A percentile compares a stretch with the other conserved stretches of the same genome.
These are phyloP conservation scores for Pseudocercospora eumusae DNA, from an alignment of 2,329 filamentous ascomycete genomes.

Conservation along the genomic window DNA sequence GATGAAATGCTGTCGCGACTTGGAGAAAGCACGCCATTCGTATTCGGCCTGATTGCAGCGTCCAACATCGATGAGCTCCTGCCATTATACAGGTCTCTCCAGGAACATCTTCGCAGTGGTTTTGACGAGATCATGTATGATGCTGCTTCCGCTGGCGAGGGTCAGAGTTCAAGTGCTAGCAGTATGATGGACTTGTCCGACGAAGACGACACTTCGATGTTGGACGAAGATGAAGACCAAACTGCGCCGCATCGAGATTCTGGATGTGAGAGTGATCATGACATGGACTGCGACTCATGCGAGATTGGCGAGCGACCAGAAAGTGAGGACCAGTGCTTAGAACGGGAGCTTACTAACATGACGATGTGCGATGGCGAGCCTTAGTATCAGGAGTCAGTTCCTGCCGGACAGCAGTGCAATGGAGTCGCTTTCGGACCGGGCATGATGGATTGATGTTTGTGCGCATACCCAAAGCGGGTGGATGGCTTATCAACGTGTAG, in stretches of 20 bases:
- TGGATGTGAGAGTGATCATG: background rate
- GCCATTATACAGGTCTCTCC: background rate
- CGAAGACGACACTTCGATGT: background rate
- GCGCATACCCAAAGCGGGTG: background rate
- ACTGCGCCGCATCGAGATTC: background rate
- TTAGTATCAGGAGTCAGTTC: background rate
- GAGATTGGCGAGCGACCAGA: background rate
- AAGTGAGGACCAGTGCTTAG: background rate
- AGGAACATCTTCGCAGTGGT: background rate
- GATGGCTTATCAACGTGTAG: background rate
- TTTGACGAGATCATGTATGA: background rate
- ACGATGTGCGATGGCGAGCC: background rate
- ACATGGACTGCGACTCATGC: background rate
- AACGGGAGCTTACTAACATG: background rate
- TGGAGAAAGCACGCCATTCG: background rate
- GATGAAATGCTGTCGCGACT: background rate
- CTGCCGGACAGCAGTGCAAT: background rate
- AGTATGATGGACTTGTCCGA: background rate
- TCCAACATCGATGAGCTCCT: background rate
- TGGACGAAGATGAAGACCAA: background rate
- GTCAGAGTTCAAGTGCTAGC: background rate
- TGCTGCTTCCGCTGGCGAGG: background rate
- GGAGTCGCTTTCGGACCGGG: background rate
- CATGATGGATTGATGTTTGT: background rate
- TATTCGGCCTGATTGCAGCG: background rate